Conservation (phyloP, 2,329 filamentous ascomycete species). For the Trichoderma cornu-damae region DNA sequence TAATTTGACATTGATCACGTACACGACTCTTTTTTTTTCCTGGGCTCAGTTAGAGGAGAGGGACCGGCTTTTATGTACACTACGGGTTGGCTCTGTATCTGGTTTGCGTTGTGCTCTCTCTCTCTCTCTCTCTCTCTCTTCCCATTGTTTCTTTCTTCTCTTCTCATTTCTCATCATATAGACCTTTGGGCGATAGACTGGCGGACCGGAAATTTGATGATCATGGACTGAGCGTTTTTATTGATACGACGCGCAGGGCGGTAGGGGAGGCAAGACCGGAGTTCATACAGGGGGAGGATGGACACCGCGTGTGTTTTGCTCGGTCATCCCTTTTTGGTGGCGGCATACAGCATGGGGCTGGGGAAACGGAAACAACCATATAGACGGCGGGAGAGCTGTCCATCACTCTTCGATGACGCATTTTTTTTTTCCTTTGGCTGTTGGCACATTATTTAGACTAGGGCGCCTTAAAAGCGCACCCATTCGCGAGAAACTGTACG, state of each 20-base stretch:
- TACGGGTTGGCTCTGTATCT: background rate
- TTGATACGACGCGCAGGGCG: slow-evolving; percentile 5
- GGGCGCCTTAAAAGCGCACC: slow-evolving; percentile 10
- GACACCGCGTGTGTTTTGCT: slow-evolving; percentile 11
- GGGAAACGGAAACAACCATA: slow-evolving; percentile 9
- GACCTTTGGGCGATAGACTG: slow-evolving; percentile 20
- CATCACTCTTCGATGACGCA: slow-evolving; percentile 12
- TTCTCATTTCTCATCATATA: slow-evolving; percentile 5
- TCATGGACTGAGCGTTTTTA: slow-evolving; percentile 16
- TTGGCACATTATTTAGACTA: slow-evolving; percentile 14
- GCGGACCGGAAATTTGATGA: slow-evolving; percentile 17
- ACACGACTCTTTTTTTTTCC: slow-evolving; percentile 5
- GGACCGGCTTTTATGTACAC: background rate
- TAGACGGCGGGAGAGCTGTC: slow-evolving; percentile 14
- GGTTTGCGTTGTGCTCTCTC: background rate
- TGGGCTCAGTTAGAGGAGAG: background rate
- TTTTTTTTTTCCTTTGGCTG: slow-evolving; percentile 9
- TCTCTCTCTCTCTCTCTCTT: background rate
- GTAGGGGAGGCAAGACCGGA: slow-evolving; percentile 14
- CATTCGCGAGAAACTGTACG: slow-evolving; percentile 14
- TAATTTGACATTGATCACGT: background rate
- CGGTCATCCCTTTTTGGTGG: slow-evolving; percentile 3
- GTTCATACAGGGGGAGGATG: slow-evolving; percentile 7
- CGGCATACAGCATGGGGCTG: slow-evolving; percentile 6
- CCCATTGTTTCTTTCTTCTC: background rate